Percentiles rank a stretch among this genome's conserved stretches.
phyloP scores from a whole-genome alignment of 495 filamentous ascomycete species.

The Hypoxylon trugodes region DNA sequence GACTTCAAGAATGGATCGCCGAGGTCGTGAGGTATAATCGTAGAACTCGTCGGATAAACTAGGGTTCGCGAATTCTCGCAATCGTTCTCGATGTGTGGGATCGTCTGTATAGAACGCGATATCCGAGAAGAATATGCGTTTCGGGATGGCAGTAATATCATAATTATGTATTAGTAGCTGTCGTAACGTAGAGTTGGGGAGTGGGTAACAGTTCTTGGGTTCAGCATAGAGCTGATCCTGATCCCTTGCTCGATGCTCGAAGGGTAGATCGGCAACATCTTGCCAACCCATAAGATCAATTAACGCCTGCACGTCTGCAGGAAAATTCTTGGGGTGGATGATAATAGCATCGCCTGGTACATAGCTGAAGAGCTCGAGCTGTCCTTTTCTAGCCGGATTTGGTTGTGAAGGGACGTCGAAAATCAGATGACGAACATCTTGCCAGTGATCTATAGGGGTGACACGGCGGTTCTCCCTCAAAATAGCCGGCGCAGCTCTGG shows the following conservation, averaged over 20 bases:
- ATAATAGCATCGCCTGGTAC: slow-evolving; percentile 77
- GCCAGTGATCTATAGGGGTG: slow-evolving; percentile 83
- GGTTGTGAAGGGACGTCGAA: slow-evolving; percentile 57
- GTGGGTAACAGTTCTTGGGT: slow-evolving; percentile 43
- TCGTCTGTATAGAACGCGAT: slow-evolving; percentile 78
- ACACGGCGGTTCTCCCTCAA: slow-evolving; percentile 71
- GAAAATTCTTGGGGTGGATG: slow-evolving; percentile 87
- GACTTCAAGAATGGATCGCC: slow-evolving; percentile 89
- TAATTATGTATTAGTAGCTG: slow-evolving; percentile 80
- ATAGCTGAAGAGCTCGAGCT: slow-evolving; percentile 50
- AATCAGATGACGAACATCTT: slow-evolving; percentile 86
- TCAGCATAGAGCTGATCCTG: slow-evolving; percentile 25
- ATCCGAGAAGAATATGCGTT: slow-evolving; percentile 80
- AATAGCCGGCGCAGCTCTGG: slow-evolving; percentile 52
- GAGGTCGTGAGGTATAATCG: slow-evolving; percentile 93
- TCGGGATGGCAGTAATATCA: slow-evolving; percentile 88
- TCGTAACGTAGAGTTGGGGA: slow-evolving; percentile 70
- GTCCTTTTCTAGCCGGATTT: background rate
- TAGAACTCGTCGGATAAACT: slow-evolving; percentile 87
- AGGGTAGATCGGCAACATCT: slow-evolving; percentile 69
- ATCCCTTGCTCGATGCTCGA: slow-evolving; percentile 54
- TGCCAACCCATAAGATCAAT: slow-evolving; percentile 81
- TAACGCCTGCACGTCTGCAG: slow-evolving; percentile 76
- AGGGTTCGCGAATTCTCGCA: slow-evolving; percentile 81
- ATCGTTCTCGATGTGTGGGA: slow-evolving; percentile 76